These are phyloP conservation scores for Nigrograna mackinnonii DNA, from an alignment of 2,329 filamentous ascomycete genomes.

Conservation along the genomic window DNA sequence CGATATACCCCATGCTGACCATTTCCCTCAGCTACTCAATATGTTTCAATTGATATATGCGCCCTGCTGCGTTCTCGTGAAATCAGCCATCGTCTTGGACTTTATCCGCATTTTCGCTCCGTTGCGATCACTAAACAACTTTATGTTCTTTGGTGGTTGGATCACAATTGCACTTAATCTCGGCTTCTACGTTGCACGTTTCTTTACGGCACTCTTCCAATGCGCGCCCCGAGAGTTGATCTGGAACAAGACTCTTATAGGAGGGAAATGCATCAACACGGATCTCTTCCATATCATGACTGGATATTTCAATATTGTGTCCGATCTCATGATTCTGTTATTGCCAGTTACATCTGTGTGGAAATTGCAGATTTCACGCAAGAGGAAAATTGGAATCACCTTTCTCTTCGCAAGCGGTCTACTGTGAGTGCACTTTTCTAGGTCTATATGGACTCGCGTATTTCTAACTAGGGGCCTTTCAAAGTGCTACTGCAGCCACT, in stretches of 20 bases:
- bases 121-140: conserved; percentile 1
- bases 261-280: conserved; percentile 2
- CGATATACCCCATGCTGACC: too few relatives aligned
- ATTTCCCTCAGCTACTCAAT: conserved; percentile 7
- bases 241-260: conserved; percentile 4
- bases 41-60: conserved; percentile 7
- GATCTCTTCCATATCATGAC: not conserved
- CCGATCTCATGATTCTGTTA: conserved; percentile 9
- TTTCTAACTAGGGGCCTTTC: too few relatives aligned
- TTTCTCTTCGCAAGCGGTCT: conserved; percentile 8
- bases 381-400: conserved; percentile 9
- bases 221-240: conserved; percentile 11
- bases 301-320: conserved; percentile 5
- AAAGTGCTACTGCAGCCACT: not conserved
- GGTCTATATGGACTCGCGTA: too few relatives aligned
- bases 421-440: too few relatives aligned
- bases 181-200: conserved; percentile 6
- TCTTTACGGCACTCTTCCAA: not conserved
- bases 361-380: conserved; percentile 4
- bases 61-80: conserved; percentile 3
- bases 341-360: conserved; percentile 8
- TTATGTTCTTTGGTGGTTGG: conserved; percentile 7
- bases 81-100: conserved; percentile 9
- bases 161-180: conserved; percentile 1
- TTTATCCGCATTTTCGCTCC: conserved; percentile 12